Evolutionary conservation across 2,329 filamentous ascomycete species (phyloP), one percentile per base, ranked within the genome.

Genomic region (Lasiodiplodia hormozganensis): DNA sequence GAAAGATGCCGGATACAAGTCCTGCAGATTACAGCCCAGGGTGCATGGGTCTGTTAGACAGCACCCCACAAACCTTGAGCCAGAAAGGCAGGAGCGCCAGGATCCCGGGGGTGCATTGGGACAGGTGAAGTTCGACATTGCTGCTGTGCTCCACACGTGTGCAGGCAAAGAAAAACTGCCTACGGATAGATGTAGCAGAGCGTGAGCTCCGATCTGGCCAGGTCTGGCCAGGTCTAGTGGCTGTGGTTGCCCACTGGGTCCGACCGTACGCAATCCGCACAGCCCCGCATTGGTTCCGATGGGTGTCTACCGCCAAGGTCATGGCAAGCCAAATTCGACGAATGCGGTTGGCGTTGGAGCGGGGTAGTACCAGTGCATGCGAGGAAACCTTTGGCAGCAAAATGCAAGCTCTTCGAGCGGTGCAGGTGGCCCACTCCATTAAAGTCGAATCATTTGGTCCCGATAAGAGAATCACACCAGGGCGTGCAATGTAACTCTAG

Each of bases 51-150:
- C 74, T 5, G 69, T 66, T 8, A 69, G 70, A 70, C 81, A 83
- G 70, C 81, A 83, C 4, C 81, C 81, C 38, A 82, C 74, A 56
- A 83, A 83, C 7, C 72, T 75, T 11, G 75, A 71, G 16, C 70
- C 68, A 6, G 71, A 70, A 14, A 72, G 69, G 62, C 79, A 81
- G 14, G 79, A 74, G 67, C 78, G 77, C 73, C 80, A 81, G 21
- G 54, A n/a, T 3, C 23, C n/a, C 2, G 69, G 69, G 3, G 76
- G 76, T 10, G 75, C 76, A 2, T 34, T 70, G 3, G 79, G 78
- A 54, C 80, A 81, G 0, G 73, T 74, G 49, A 78, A 75, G 16
- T 58, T 38, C 2, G 54, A 21, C 54, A 58, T 58, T 23, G 6
- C 21, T 14, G n/a, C n/a, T 34, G 31, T 34, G 43, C 18, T 36